phyloP scores from a whole-genome alignment of 768 basidiomycete genomes.

The Amanita phalloides region DNA sequence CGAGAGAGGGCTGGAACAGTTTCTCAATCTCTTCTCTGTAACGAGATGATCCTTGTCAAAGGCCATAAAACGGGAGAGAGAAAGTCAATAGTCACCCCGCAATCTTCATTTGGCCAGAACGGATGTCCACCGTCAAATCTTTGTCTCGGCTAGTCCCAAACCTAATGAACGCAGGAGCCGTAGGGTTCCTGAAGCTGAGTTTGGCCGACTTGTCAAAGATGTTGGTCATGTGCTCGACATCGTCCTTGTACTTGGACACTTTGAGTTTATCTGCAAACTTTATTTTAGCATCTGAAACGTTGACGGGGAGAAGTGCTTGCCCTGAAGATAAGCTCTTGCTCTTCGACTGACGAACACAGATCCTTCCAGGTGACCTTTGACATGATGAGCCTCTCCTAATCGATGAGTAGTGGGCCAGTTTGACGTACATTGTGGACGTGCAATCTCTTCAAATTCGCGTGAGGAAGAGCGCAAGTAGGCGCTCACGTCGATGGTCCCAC shows the following conservation, averaged over 20 bases:
- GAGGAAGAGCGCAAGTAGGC: not conserved
- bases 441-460: not conserved
- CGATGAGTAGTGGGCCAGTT: not conserved
- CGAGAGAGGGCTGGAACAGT: conserved; percentile 2
- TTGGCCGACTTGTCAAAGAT: conserved; percentile 33
- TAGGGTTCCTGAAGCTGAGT: conserved; percentile 26
- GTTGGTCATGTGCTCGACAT: not conserved
- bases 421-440: conserved; percentile 7
- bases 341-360: conserved; percentile 39
- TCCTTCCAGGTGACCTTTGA: conserved; percentile 36
- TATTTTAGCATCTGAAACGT: conserved; percentile 16
- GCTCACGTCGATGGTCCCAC: not conserved
- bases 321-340: conserved; percentile 26
- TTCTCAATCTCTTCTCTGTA: conserved; percentile 3
- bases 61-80: not conserved
- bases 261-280: conserved; percentile 22
- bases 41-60: not conserved
- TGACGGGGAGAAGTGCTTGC: conserved; percentile 13
- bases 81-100: conserved; percentile 14
- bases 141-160: conserved; percentile 35
- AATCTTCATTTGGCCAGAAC: conserved; percentile 36
- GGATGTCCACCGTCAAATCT: conserved; percentile 28
- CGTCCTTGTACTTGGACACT: conserved; percentile 5
- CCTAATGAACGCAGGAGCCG: conserved; percentile 32
- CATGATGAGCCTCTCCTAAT: not conserved